Conservation (phyloP, 179 eudicot genomes). For the Carnegiea gigantea region DNA sequence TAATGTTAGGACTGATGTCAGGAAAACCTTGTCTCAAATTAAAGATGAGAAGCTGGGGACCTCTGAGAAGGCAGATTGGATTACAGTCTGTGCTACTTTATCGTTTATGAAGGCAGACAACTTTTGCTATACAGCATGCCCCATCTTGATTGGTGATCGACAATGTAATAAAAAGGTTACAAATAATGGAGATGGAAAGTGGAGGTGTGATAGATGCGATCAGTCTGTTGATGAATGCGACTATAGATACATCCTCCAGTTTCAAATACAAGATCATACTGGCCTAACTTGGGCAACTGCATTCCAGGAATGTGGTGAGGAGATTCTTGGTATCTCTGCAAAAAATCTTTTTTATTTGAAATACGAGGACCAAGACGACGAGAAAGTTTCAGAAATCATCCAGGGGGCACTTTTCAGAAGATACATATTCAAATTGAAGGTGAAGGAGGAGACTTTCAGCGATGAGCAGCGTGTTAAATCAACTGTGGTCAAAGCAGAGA, state of each 20-base stretch:
- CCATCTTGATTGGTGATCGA: constrained; percentile 60
- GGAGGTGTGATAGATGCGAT: constrained; percentile 89
- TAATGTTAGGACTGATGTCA: constrained; percentile 49
- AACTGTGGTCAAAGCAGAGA: constrained; percentile 68
- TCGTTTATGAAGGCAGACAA: constrained; percentile 66
- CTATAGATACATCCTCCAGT: constrained; percentile 79
- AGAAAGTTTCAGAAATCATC: constrained; percentile 48
- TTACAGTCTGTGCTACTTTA: constrained; percentile 64
- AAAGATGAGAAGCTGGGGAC: constrained; percentile 92
- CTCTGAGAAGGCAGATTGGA: constrained; percentile 92
- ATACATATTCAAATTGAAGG: constrained; percentile 69
- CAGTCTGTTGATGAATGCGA: constrained; percentile 76
- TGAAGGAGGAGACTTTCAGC: constrained; percentile 80
- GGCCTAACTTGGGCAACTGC: constrained; percentile 80
- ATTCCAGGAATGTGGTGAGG: constrained; percentile 82
- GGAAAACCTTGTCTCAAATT: constrained; percentile 76
- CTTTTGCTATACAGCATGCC: constrained; percentile 89
- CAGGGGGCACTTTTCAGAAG: constrained; percentile 48
- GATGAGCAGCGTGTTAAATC: constrained; percentile 86
- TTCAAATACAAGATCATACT: constrained; percentile 87
- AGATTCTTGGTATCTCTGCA: constrained; percentile 77
- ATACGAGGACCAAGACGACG: constrained; percentile 74
- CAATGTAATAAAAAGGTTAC: constrained; percentile 83
- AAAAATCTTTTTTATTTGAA: constrained; percentile 63
- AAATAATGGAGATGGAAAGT: constrained; percentile 87